Conservation (phyloP, 352 stramenopile genomes). For the Phytophthora europaea region DNA sequence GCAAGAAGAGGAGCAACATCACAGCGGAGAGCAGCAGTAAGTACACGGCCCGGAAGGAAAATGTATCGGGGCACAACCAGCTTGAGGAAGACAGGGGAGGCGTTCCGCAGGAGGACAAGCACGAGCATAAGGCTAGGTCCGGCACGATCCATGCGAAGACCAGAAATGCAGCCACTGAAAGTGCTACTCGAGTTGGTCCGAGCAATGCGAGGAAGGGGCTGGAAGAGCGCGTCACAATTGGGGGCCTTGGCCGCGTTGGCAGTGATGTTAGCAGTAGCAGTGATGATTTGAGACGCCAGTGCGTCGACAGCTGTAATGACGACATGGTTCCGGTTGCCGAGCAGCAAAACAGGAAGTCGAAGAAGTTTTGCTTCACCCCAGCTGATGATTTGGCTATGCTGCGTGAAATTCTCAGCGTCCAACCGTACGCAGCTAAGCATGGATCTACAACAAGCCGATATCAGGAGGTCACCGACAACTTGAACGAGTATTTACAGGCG, state of each 20-base stretch:
- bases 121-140: neutral
- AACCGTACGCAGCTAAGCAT: neutral
- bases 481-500: neutral
- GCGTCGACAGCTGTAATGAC: neutral
- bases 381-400: neutral
- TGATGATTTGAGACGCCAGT: neutral
- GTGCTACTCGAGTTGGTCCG: neutral
- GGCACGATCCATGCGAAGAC: neutral
- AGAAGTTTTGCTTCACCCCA: neutral
- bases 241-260: neutral
- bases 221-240: neutral
- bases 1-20: neutral
- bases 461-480: neutral
- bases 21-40: neutral
- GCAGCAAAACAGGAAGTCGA: neutral
- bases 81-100: neutral
- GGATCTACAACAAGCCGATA: neutral
- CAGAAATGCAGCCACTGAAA: neutral
- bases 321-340: neutral
- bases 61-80: neutral
- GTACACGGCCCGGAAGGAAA: neutral
- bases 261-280: neutral
- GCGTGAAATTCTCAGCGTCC: neutral
- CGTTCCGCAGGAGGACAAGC: neutral
- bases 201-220: neutral